These are phyloP conservation scores for Cucumis hystrix DNA, from an alignment of 306 rosid species.

Conservation along the genomic window DNA sequence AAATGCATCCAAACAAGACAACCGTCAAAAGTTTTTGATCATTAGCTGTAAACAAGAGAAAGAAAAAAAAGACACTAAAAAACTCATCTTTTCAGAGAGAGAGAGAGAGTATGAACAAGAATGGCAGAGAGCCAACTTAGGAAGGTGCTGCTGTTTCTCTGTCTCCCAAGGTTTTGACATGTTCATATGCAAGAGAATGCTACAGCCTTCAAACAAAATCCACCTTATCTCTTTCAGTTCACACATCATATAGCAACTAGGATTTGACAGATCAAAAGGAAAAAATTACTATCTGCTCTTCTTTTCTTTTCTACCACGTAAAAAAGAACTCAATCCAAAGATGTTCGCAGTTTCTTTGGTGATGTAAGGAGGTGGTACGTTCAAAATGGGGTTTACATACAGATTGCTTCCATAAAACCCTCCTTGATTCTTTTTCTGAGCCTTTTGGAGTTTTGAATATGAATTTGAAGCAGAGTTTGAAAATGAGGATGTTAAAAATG, in stretches of 20 bases:
- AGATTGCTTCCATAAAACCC: constrained; percentile 41
- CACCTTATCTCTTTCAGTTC: constrained; percentile 2
- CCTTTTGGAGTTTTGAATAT: constrained; percentile 27
- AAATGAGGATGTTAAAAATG: constrained; percentile 20
- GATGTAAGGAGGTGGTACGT: constrained; percentile 67
- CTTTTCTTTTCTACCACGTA: constrained; percentile 47
- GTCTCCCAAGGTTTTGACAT: constrained; percentile 22
- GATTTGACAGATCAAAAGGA: not conserved
- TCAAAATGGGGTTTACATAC: constrained; percentile 53
- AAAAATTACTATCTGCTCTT: constrained; percentile 39
- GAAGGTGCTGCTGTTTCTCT: constrained; percentile 12
- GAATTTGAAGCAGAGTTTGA: constrained; percentile 13
- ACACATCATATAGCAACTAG: not conserved
- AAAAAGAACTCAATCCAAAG: constrained; percentile 61
- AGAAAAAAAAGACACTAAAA: not conserved
- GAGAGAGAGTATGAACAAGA: constrained; percentile 21
- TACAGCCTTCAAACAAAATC: not conserved
- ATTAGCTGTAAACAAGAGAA: not conserved
- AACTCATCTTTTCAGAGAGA: constrained; percentile 9
- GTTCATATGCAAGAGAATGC: constrained; percentile 9
- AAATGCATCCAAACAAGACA: constrained; percentile 2
- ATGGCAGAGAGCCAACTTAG: not conserved
- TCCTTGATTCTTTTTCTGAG: constrained; percentile 51
- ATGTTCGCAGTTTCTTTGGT: constrained; percentile 52
- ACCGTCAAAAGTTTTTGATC: not conserved